Conservation (phyloP, 2,329 filamentous ascomycete genomes). For the Aureobasidium zeae region DNA sequence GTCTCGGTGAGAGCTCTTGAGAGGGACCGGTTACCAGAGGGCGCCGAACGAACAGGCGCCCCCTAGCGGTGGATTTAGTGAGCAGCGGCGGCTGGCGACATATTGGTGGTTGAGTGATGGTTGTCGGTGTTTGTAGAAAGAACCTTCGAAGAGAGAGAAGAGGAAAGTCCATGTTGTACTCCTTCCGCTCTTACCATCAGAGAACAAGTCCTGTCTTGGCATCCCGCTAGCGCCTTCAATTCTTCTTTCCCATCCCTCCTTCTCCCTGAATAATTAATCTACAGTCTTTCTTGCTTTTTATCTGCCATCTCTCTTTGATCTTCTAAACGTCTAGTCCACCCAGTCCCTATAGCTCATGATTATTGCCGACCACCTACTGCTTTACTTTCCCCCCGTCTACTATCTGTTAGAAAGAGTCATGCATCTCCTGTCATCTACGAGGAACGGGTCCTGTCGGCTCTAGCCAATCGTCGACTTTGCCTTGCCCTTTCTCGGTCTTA, state of each 20-base stretch:
- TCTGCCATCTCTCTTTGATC: not conserved
- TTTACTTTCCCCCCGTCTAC: not conserved
- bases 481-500: conserved; percentile 1
- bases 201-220: conserved; percentile 12
- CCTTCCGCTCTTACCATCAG: no score
- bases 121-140: conserved; percentile 18
- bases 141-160: not conserved
- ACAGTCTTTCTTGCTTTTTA: not conserved
- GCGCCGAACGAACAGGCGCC: conserved; percentile 21
- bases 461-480: conserved; percentile 8
- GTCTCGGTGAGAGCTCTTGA: conserved; percentile 26
- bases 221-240: not conserved
- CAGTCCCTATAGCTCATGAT: not conserved
- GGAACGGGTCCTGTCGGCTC: conserved; percentile 6
- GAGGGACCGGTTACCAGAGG: conserved; percentile 24
- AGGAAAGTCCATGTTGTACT: conserved; percentile 9
- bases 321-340: not conserved
- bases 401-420: conserved; percentile 7
- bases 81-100: conserved; percentile 28
- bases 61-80: conserved; percentile 30
- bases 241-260: not conserved
- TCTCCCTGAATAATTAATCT: not conserved
- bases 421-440: not conserved
- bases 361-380: not conserved
- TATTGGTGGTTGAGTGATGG: conserved; percentile 27